Conservation (phyloP, 495 filamentous ascomycete genomes). For the Cryomyces minteri region DNA sequence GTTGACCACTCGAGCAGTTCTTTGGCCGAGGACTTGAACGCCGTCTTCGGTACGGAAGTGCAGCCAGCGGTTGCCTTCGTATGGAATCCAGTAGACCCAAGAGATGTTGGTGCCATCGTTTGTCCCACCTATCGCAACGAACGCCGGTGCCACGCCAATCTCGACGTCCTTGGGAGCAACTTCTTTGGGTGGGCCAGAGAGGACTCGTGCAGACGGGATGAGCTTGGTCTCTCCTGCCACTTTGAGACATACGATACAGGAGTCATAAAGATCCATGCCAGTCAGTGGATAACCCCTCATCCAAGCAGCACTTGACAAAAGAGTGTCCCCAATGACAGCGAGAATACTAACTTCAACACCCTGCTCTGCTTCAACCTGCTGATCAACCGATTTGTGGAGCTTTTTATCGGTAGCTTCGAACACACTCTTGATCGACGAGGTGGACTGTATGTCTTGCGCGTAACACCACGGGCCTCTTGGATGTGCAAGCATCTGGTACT, state of each 20-base stretch:
- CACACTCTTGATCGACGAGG: neutral
- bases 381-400: neutral
- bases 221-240: neutral
- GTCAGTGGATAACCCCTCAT: neutral
- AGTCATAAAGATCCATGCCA: constrained; percentile 3
- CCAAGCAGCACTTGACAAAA: neutral
- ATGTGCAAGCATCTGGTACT: neutral
- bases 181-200: neutral
- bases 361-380: neutral
- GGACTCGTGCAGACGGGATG: constrained; percentile 4
- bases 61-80: neutral
- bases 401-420: neutral
- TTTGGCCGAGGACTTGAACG: neutral
- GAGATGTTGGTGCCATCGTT: neutral
- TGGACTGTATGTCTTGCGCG: neutral
- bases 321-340: neutral
- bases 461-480: neutral
- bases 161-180: neutral
- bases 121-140: neutral
- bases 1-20: neutral
- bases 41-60: neutral
- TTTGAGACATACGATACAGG: constrained; percentile 1
- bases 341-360: neutral
- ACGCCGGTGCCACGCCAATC: neutral
- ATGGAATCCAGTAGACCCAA: constrained; percentile 5